Evolutionary conservation across 2,329 filamentous ascomycete species (phyloP), one percentile per base, ranked within the genome.

Genomic region (Waltergamsia citrina): DNA sequence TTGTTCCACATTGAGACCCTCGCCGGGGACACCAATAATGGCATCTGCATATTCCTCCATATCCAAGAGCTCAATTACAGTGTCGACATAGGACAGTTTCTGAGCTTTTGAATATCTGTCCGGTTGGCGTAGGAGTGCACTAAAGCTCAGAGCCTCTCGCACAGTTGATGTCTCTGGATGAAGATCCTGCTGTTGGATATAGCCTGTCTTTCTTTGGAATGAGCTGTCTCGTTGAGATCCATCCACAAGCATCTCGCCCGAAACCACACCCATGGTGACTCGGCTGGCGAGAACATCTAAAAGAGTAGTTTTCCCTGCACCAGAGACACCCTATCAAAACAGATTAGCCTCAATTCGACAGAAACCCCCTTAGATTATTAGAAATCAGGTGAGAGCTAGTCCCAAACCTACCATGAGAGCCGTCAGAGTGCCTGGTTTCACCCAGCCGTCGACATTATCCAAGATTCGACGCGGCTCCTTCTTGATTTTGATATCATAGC

Each of bases 61-160:
- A 37, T 67, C 60, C 7, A 72, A 50, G 46, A 72, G 59, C 50
- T 59, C 59, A 39, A 69, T 65, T n/a, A 69, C 62, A 15, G 65
- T 56, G 32, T 69, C 63, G 10, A 69, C 65, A 31, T 67, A 67
- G 0, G 76, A 81, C 5, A 90, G 59, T 64, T 94, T 94, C 52
- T 94, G 86, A 17, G 72, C 61, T 9, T 68, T 70, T 3, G 83
- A 66, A n/a, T 85, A 71, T 33, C 80, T 67, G 29, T 74, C 76
- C 1, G 88, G 86, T 49, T 94, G 88, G 40, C 88, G 81, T 24
- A 95, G 78, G 6, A 90, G 54, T 16, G 88, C 88, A 48, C 80
- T 87, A 59, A 95, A 95, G 47, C 76, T 76, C 22, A 96, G 69
- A 7, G 87, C 86, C 58, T 95, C 88, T 39, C 88, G 79, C 24